Evolutionary conservation across 208 protist genomes (phyloP).

Genomic region (Kentomonas sorsogonicus): DNA sequence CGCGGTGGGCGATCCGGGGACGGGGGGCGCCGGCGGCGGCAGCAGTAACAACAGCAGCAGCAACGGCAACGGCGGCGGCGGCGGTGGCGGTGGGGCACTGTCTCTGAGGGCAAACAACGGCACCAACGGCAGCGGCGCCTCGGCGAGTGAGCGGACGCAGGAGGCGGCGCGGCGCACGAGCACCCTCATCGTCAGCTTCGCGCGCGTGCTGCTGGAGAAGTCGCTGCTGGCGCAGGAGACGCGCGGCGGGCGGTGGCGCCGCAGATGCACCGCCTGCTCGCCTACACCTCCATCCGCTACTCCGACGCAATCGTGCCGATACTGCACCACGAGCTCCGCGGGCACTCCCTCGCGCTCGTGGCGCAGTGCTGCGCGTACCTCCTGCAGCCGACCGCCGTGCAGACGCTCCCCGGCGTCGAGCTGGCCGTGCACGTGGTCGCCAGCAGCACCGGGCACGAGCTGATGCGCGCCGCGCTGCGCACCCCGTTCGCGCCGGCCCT

Average conservation of each 20-base stretch:
- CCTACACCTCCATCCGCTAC: slow-evolving; percentile 57
- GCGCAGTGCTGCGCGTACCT: slow-evolving; percentile 49
- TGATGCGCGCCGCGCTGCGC: slow-evolving; percentile 25
- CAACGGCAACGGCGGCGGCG: too few relatives aligned
- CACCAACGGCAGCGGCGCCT: too few relatives aligned
- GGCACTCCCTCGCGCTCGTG: slow-evolving; percentile 33
- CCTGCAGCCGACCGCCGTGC: slow-evolving; percentile 29
- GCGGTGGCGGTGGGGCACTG: too few relatives aligned
- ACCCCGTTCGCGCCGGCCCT: slow-evolving; percentile 54
- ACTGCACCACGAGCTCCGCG: slow-evolving; percentile 34
- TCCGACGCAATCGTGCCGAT: slow-evolving; percentile 25
- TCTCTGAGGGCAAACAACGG: too few relatives aligned
- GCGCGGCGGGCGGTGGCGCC: slow-evolving; percentile 29
- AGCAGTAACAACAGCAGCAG: too few relatives aligned
- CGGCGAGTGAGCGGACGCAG: too few relatives aligned
- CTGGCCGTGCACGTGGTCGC: slow-evolving; percentile 42
- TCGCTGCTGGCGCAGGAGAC: slow-evolving; percentile 45
- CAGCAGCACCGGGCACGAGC: slow-evolving; percentile 31
- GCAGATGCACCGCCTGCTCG: slow-evolving; percentile 43
- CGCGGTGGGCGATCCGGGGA: too few relatives aligned
- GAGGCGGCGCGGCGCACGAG: slow-evolving; percentile 75
- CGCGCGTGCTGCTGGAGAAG: slow-evolving; percentile 66
- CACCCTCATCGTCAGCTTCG: slow-evolving; percentile 68
- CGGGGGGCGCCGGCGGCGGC: too few relatives aligned
- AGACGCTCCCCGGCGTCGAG: slow-evolving; percentile 29